These are phyloP conservation scores for Irpex rosettiformis DNA, from an alignment of 1,284 basidiomycete species.

Conservation along the genomic window DNA sequence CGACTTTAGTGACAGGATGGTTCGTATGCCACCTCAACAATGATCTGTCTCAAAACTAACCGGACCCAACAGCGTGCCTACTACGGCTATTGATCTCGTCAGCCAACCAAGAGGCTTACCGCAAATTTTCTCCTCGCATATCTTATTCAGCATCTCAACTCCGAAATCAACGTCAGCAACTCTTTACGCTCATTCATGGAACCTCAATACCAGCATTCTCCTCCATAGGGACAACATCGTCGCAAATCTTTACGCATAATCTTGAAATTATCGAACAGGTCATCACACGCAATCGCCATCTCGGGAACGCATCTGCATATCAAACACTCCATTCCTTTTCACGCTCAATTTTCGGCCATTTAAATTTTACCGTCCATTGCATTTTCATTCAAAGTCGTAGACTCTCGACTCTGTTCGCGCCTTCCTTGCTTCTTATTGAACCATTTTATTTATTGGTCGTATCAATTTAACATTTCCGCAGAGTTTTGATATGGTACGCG, in stretches of 20 bases:
- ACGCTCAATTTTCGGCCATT: background rate
- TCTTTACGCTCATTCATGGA: background rate
- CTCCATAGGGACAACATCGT: background rate
- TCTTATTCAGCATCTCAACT: slow-evolving; percentile 16
- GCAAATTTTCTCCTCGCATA: slow-evolving; percentile 24
- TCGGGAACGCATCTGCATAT: background rate
- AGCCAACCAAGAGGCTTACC: slow-evolving; percentile 10
- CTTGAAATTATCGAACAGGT: background rate
- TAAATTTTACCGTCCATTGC: background rate
- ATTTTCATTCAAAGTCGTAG: background rate
- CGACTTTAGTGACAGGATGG: slow-evolving; percentile 45
- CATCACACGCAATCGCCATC: background rate
- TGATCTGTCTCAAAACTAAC: slow-evolving; percentile 9
- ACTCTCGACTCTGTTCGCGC: background rate
- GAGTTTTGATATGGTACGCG: background rate
- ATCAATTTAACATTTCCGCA: background rate
- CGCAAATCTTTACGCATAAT: slow-evolving; percentile 3
- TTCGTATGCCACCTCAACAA: slow-evolving; percentile 17
- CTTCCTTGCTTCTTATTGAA: background rate
- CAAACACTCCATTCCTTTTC: background rate
- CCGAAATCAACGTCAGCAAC: background rate
- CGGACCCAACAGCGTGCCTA: slow-evolving; percentile 36
- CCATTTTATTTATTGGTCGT: background rate
- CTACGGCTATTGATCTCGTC: slow-evolving; percentile 37
- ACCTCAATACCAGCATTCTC: too few species aligned